phyloP scores from a whole-genome alignment of 2,329 filamentous ascomycete genomes.

The Pleomassaria siparia region DNA sequence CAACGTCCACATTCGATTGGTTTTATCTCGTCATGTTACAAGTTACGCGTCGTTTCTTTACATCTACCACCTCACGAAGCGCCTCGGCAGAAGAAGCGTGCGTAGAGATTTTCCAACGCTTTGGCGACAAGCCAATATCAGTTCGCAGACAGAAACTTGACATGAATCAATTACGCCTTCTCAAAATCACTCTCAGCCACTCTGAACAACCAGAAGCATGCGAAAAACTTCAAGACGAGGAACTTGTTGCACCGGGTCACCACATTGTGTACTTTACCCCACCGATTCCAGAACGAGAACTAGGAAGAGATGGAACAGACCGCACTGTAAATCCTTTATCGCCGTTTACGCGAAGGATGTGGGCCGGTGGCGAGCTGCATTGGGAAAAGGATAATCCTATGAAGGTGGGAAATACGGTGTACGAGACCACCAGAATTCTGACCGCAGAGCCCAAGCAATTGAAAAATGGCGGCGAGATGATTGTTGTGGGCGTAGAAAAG shows the following conservation, averaged over 20 bases:
- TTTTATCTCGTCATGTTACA: slow-evolving; percentile 14
- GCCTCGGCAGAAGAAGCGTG: slow-evolving; percentile 35
- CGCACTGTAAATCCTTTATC: slow-evolving; percentile 71
- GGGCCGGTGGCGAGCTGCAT: slow-evolving; percentile 78
- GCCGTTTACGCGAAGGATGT: slow-evolving; percentile 77
- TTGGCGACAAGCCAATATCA: slow-evolving; percentile 31
- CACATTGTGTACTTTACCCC: slow-evolving; percentile 90
- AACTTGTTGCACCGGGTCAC: too few relatives aligned
- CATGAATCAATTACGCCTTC: slow-evolving; percentile 36
- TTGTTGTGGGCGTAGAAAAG: slow-evolving; percentile 62
- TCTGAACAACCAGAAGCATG: slow-evolving; percentile 24
- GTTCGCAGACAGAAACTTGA: slow-evolving; percentile 34
- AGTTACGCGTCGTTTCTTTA: slow-evolving; percentile 23
- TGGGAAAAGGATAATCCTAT: slow-evolving; percentile 50
- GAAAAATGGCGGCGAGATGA: slow-evolving; percentile 54
- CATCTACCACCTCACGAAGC: slow-evolving; percentile 10
- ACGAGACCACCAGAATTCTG: slow-evolving; percentile 50
- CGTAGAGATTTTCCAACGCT: slow-evolving; percentile 33
- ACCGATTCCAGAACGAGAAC: slow-evolving; percentile 60
- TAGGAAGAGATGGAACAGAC: slow-evolving; percentile 84
- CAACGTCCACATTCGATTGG: background rate
- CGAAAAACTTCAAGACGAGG: slow-evolving; percentile 60
- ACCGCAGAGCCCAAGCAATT: slow-evolving; percentile 54
- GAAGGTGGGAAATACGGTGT: slow-evolving; percentile 36
- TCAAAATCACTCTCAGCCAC: slow-evolving; percentile 31